Base-by-base conservation (phyloP, 345 rosid species). In the Cardamine chenopodiifolia region DNA sequence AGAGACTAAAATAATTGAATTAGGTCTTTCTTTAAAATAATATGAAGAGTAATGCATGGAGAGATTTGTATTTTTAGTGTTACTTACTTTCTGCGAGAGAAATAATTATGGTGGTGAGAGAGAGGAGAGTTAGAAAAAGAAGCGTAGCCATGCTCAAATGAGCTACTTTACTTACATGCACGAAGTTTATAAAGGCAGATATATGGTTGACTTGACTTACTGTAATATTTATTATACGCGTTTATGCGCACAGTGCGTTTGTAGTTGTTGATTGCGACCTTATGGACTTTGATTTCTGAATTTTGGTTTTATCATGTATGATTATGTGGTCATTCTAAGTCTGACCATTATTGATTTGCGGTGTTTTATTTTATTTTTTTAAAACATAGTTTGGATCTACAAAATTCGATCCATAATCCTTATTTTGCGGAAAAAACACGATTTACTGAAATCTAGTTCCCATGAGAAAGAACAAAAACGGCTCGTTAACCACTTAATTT, bases 51-150 rank as follows among this genome's bases (percentile, higher is more conserved):
- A 23, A 14, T 40, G 31, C 31, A 44, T 62, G 15, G 1, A 42
- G 8, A 42, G 50, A n/a, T 2, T 8, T 15, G 9, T 25, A 25
- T 45, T 64, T 29, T 9, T 61, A 23, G 39, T 58, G 63, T 18
- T 60, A 22, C 50, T 14, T 45, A 64, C 68, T 49, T 52, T 66
- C 9, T 32, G 71, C 31, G 59, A 66, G 10, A 9, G 55, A 64
- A 17, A 64, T 10, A 3, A 28, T 64, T n/a, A 15, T 8, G 34
- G 12, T 28, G 25, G 55, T 10, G 1, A 64, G 40, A 45, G 68
- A 45, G 26, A 45, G 7, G 55, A 64, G 39, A 6, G 35, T 62
- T 35, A 60, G 47, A 60, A 40, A 23, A 62, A 62, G 22, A 62
- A 62, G 23, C 35, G 32, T 5, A 15, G 20, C 52, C 66, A 62